phyloP scores from a whole-genome alignment of 164 flowering plant genomes.

The Umbilicus rupestris region DNA sequence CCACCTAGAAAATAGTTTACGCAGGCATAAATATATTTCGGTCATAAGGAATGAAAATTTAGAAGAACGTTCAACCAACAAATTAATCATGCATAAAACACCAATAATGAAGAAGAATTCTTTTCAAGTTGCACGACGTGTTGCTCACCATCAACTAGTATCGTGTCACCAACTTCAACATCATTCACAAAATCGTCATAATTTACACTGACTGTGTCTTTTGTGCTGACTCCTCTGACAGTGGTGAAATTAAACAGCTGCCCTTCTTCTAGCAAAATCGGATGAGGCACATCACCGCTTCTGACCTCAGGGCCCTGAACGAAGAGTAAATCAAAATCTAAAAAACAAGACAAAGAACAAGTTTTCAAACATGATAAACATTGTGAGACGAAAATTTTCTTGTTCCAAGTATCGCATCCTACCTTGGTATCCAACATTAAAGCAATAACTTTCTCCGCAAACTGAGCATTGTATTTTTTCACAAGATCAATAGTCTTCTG shows the following conservation, averaged over 20 bases:
- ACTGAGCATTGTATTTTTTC: conserved; percentile 86
- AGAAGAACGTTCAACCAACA: background rate
- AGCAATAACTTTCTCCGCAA: conserved; percentile 71
- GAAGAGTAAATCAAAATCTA: background rate
- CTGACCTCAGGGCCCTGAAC: conserved; percentile 96
- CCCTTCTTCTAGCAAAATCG: conserved; percentile 71
- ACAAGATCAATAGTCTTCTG: conserved; percentile 83
- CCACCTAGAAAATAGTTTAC: conserved; percentile 71
- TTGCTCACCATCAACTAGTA: conserved; percentile 88
- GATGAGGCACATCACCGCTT: conserved; percentile 94
- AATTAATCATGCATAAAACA: background rate
- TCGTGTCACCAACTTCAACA: conserved; percentile 79
- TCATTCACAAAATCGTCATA: conserved; percentile 96
- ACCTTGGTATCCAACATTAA: conserved; percentile 99
- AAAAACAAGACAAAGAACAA: background rate
- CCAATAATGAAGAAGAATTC: background rate
- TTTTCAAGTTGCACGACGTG: background rate
- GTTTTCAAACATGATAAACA: background rate
- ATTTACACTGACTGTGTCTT: conserved; percentile 85
- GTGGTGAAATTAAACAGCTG: conserved; percentile 88
- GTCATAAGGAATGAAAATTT: background rate
- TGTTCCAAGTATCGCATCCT: background rate
- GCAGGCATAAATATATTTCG: background rate
- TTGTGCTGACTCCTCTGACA: conserved; percentile 74
- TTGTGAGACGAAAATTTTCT: background rate